Base-by-base conservation (phyloP, 2,329 filamentous ascomycete species). In the Emydomyces testavorans region DNA sequence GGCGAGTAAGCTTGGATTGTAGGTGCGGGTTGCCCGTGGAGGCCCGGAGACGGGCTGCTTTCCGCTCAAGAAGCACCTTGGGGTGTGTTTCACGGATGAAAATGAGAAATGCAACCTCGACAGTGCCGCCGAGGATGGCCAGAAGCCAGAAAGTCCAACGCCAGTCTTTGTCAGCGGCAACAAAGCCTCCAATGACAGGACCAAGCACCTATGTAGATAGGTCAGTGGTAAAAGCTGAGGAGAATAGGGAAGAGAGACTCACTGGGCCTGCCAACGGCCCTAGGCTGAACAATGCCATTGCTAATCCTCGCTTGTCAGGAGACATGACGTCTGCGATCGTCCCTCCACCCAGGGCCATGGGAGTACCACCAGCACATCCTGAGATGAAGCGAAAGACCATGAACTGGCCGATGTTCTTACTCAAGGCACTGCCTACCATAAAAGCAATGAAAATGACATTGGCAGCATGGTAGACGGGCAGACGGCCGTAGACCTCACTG, bases 381-480 rank as follows among this genome's bases (percentile, higher is more conserved):
- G 74, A 73, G 42, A 84, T 76, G 62, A 84, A 80, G 28, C 82
- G 74, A 26, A 82, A 69, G 11, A 81, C 69, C 34, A 85, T 65
- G 1, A 85, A 67, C 0, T 74, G 72, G 24, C 65, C 66, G 49
- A 83, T 77, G 53, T 73, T 78, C 23, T 73, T 66, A 0, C 74
- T 66, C 10, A 73, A 75, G 1, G 77, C 76, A 50, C 78, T 81
- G 0, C 76, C 80, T 51, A 83, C 71, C 36, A 76, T 74, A 66
- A 77, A 82, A 1, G 73, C 57, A 18, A 79, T 80, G 2, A 77
- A 79, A 46, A 70, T 62, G 54, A 76, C 71, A 53, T 78, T 82
- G 45, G 76, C 72, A 1, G 57, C 60, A 16, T 72, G 69, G 50
- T 82, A 69, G 59, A 82, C 8, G 24, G 15, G 21, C 4, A 10